These are phyloP conservation scores for Tilletia caries DNA, from an alignment of 1,284 basidiomycete species.

Conservation along the genomic window DNA sequence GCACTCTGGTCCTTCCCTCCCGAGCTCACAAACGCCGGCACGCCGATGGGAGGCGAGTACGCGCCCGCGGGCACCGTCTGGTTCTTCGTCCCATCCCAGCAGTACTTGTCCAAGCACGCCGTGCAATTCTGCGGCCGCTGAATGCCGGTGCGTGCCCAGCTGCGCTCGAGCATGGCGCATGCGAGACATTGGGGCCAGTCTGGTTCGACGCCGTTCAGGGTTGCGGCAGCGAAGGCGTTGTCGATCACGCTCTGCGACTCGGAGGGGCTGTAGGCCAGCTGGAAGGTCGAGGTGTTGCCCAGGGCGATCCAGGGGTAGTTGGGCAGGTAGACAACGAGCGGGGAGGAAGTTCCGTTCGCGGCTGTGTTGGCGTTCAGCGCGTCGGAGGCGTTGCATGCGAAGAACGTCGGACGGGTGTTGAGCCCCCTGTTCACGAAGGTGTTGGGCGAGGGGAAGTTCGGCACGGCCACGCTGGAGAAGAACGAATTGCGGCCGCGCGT, in stretches of 20 bases:
- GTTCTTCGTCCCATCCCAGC: slow-evolving; percentile 48
- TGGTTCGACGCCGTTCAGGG: slow-evolving; percentile 30
- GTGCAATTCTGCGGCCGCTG: slow-evolving; percentile 34
- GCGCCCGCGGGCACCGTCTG: slow-evolving; percentile 25
- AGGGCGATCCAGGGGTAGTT: slow-evolving; percentile 57
- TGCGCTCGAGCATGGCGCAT: slow-evolving; percentile 42
- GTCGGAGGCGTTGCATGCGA: slow-evolving; percentile 63
- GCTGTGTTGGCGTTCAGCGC: slow-evolving; percentile 44
- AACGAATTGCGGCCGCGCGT: slow-evolving; percentile 16
- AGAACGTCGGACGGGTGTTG: slow-evolving; percentile 70
- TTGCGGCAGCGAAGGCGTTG: slow-evolving; percentile 44
- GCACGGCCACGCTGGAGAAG: slow-evolving; percentile 53
- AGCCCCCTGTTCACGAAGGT: slow-evolving; percentile 66
- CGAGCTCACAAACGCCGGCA: slow-evolving; percentile 36
- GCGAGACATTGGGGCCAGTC: slow-evolving; percentile 44
- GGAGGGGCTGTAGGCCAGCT: slow-evolving; percentile 52
- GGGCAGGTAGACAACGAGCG: slow-evolving; percentile 57
- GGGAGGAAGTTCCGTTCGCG: slow-evolving; percentile 50
- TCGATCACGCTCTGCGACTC: slow-evolving; percentile 43
- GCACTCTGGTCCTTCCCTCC: slow-evolving; percentile 25
- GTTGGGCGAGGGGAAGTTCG: slow-evolving; percentile 56
- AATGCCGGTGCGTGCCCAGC: slow-evolving; percentile 35
- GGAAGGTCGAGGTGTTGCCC: slow-evolving; percentile 43
- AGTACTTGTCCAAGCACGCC: slow-evolving; percentile 41
- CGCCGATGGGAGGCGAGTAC: slow-evolving; percentile 43